Percentiles rank a stretch among this genome's conserved stretches.
These are phyloP conservation scores for Schizopora paradoxa DNA, from an alignment of 1,284 basidiomycete species.

Conservation along the genomic window DNA sequence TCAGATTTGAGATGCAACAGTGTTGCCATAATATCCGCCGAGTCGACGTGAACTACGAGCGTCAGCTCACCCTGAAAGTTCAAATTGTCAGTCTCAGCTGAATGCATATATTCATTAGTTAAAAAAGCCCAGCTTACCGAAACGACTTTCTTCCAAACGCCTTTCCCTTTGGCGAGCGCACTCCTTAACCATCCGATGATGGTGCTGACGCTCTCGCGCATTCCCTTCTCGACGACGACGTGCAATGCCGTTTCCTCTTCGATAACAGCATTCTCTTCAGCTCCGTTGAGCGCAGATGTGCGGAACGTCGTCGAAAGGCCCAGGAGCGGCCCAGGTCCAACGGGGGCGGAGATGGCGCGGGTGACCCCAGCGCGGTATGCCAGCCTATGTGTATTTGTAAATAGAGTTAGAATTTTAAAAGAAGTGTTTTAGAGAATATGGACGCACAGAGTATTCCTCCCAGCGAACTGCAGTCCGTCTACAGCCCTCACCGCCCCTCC, in stretches of 20 bases:
- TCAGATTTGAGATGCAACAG: conserved; percentile 76
- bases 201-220: conserved; percentile 36
- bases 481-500: conserved; percentile 49
- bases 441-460: conserved; percentile 69
- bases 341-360: neutral
- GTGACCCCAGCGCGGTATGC: neutral
- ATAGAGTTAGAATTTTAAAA: too few relatives aligned
- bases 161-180: conserved; percentile 43
- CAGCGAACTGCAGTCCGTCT: conserved; percentile 71
- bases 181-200: conserved; percentile 47
- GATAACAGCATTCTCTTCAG: neutral
- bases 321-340: neutral
- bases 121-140: too few relatives aligned
- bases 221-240: conserved; percentile 12
- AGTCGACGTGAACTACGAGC: conserved; percentile 50
- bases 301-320: conserved; percentile 13
- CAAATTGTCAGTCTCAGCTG: conserved; percentile 46
- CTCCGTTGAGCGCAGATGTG: conserved; percentile 13
- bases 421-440: neutral
- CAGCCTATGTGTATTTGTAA: too few relatives aligned
- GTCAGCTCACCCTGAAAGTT: conserved; percentile 40
- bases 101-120: too few relatives aligned
- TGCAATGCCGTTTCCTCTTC: conserved; percentile 3
- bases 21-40: conserved; percentile 75
- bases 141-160: too few relatives aligned